Percentiles rank a stretch among this genome's conserved stretches.
These are phyloP conservation scores for Escovopsis sp. DNA, from an alignment of 2,329 filamentous ascomycete genomes.

Conservation along the genomic window DNA sequence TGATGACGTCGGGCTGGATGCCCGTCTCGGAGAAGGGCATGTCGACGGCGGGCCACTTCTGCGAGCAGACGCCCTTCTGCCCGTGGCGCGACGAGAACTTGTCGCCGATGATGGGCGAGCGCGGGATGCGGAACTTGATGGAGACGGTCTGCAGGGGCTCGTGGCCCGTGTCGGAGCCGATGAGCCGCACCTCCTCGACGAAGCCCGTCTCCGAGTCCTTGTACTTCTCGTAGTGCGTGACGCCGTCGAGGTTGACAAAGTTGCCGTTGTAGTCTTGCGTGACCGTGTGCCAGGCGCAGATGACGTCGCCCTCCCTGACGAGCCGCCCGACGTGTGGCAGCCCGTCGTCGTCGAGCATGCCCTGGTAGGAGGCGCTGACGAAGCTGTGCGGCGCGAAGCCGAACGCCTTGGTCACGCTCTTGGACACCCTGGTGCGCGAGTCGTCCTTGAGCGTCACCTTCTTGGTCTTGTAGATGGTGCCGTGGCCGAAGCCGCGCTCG, in stretches of 20 bases:
- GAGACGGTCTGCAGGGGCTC: constrained; percentile 80
- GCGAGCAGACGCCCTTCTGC: constrained; percentile 92
- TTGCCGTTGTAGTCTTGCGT: constrained; percentile 63
- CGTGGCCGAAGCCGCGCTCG: constrained; percentile 88
- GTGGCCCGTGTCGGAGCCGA: constrained; percentile 69
- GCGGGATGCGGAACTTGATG: constrained; percentile 83
- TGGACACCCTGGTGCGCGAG: constrained; percentile 48
- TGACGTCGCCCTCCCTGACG: constrained; percentile 65
- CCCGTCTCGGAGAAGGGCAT: constrained; percentile 96
- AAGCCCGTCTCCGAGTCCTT: constrained; percentile 82
- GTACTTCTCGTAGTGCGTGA: constrained; percentile 84
- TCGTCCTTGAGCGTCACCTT: constrained; percentile 77
- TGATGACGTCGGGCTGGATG: constrained; percentile 94
- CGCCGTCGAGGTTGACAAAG: constrained; percentile 70
- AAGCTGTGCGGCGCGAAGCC: constrained; percentile 72
- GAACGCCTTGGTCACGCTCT: constrained; percentile 67
- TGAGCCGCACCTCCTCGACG: constrained; percentile 82
- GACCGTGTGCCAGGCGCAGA: constrained; percentile 84
- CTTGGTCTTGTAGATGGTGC: constrained; percentile 96
- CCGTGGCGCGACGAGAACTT: constrained; percentile 98
- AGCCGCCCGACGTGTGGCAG: constrained; percentile 67
- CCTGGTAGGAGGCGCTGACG: constrained; percentile 54
- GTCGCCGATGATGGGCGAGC: constrained; percentile 86
- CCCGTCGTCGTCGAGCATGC: constrained; percentile 73
- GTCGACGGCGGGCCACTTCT: constrained; percentile 86